These are phyloP conservation scores for Phytophthora hybrid DNA, from an alignment of 352 stramenopile species.

Conservation along the genomic window DNA sequence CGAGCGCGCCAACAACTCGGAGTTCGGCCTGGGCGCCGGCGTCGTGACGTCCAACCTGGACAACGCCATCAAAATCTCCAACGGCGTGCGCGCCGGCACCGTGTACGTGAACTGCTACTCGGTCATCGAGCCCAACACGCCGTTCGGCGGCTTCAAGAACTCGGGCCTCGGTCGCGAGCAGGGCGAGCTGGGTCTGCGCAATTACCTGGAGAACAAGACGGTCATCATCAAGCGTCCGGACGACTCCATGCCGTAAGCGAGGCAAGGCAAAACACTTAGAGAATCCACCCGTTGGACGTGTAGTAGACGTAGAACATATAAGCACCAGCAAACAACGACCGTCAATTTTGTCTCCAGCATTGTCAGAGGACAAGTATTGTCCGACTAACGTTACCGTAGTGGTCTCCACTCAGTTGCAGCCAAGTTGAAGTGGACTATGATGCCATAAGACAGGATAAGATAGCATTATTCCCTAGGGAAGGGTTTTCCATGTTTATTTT, in stretches of 20 bases:
- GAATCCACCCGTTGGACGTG: slow-evolving; percentile 15
- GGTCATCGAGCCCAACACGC: slow-evolving; percentile 85
- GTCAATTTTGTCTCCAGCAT: slow-evolving; percentile 17
- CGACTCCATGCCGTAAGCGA: slow-evolving; percentile 36
- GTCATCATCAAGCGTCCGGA: slow-evolving; percentile 70
- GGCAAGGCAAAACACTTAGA: background rate
- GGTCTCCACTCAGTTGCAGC: too few species aligned
- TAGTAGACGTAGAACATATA: slow-evolving; percentile 33
- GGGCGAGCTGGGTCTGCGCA: slow-evolving; percentile 68
- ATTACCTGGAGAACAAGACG: slow-evolving; percentile 85
- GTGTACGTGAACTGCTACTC: slow-evolving; percentile 96
- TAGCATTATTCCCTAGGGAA: background rate
- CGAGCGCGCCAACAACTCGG: slow-evolving; percentile 82
- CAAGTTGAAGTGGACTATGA: background rate
- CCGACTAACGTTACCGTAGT: too few species aligned
- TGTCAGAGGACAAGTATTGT: too few species aligned
- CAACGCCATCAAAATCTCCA: slow-evolving; percentile 86
- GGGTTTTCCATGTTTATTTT: background rate
- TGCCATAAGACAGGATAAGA: slow-evolving; percentile 2
- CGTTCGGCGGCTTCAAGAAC: slow-evolving; percentile 88
- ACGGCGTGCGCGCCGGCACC: slow-evolving; percentile 90
- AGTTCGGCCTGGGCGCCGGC: slow-evolving; percentile 88
- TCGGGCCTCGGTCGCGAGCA: slow-evolving; percentile 82
- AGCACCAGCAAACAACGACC: slow-evolving; percentile 11
- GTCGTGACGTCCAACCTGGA: slow-evolving; percentile 91